Percentiles rank a stretch among this genome's conserved stretches.
Conservation (phyloP, 2,329 filamentous ascomycete genomes). For the Rutstroemia sydowiana region DNA sequence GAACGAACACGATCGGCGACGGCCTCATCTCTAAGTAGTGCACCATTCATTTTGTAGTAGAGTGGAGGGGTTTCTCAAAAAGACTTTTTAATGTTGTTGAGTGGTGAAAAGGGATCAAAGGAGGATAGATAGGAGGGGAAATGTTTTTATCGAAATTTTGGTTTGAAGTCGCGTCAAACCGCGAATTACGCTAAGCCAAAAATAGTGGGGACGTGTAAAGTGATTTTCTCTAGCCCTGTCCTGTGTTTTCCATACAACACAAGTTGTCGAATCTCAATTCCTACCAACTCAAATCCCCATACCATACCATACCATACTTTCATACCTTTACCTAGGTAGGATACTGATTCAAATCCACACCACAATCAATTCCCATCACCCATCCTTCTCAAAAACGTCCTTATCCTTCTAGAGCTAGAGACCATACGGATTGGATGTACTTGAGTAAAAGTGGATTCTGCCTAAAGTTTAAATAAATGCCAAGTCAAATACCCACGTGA, state of each 20-base stretch:
- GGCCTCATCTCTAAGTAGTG: conserved; percentile 77
- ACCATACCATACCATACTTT: too few relatives aligned
- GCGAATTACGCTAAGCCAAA: background rate
- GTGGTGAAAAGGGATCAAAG: background rate
- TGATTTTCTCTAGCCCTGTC: background rate
- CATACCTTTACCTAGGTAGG: too few relatives aligned
- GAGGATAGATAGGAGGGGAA: background rate
- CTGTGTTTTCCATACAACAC: background rate
- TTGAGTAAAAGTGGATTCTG: too few relatives aligned
- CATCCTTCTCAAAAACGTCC: too few relatives aligned
- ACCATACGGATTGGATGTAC: too few relatives aligned
- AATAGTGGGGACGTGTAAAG: conserved; percentile 1
- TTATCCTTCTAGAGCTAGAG: too few relatives aligned
- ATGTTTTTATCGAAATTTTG: conserved; percentile 1
- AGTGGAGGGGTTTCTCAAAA: background rate
- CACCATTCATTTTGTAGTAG: conserved; percentile 49
- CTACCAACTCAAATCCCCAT: too few relatives aligned
- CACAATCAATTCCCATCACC: too few relatives aligned
- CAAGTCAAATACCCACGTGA: too few relatives aligned
- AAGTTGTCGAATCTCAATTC: too few relatives aligned
- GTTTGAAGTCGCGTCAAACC: conserved; percentile 5
- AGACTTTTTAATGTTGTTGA: background rate
- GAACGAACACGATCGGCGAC: conserved; percentile 75
- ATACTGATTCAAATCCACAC: too few relatives aligned
- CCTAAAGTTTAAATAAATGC: too few relatives aligned